Evolutionary conservation across 2,329 filamentous ascomycete genomes (phyloP).

Genomic region (Ophiostoma triangulosporum): DNA sequence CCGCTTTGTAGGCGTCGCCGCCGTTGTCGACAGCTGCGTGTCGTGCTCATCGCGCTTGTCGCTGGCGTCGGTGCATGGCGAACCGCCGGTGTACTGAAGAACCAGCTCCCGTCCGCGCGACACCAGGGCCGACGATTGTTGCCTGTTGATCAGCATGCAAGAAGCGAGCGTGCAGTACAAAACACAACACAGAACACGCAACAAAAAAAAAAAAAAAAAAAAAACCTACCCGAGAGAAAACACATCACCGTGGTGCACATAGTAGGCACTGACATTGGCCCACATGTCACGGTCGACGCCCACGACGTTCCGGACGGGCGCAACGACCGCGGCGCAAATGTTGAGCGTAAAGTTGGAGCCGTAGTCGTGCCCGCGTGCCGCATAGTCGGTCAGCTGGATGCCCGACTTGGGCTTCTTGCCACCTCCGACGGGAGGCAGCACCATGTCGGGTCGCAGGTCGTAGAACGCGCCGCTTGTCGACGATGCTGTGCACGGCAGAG

Average conservation of each 20-base stretch:
- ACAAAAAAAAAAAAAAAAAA: not conserved
- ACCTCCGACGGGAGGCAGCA: constrained; percentile 29
- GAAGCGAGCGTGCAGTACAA: not conserved
- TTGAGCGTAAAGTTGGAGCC: constrained; percentile 73
- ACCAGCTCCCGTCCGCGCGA: constrained; percentile 61
- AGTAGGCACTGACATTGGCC: constrained; percentile 70
- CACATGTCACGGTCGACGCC: constrained; percentile 49
- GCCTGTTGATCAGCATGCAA: constrained; percentile 25
- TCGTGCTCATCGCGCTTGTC: constrained; percentile 17
- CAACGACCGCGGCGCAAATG: constrained; percentile 64
- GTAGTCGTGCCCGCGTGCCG: constrained; percentile 62
- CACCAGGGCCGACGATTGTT: constrained; percentile 38
- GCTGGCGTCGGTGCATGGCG: constrained; percentile 47
- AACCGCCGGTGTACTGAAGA: constrained; percentile 64
- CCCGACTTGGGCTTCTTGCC: constrained; percentile 32
- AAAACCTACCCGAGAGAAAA: constrained; percentile 60
- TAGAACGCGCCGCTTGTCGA: constrained; percentile 45
- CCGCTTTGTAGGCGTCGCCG: constrained; percentile 24
- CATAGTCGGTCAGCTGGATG: constrained; percentile 37
- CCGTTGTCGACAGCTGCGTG: constrained; percentile 19
- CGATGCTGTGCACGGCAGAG: constrained; percentile 40
- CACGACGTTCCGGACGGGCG: constrained; percentile 46
- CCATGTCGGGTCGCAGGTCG: constrained; percentile 42
- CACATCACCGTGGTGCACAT: constrained; percentile 48
- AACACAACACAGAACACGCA: not conserved